Percentiles rank a stretch among this genome's conserved stretches.
phyloP scores from a whole-genome alignment of 176 grass and related monocot species.

The Musa itinerans region DNA sequence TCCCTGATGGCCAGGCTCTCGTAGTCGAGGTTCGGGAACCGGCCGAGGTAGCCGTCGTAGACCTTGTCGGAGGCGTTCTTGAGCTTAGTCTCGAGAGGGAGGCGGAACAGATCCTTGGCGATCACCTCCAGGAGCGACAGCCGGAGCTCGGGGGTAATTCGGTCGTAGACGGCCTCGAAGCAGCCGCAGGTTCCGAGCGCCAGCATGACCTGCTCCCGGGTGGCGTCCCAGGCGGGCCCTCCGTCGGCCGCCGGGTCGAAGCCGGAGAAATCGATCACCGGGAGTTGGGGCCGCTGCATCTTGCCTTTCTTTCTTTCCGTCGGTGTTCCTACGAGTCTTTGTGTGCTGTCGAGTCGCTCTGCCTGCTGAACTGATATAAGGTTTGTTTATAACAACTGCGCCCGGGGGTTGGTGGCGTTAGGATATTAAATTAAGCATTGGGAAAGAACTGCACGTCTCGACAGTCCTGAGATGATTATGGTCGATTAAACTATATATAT shows the following conservation, averaged over 20 bases:
- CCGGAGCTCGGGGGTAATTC: background rate
- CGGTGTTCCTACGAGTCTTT: too few relatives aligned
- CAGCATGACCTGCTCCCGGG: background rate
- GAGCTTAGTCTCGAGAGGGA: conserved; percentile 2
- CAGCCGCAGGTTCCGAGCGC: background rate
- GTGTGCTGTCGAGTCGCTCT: too few relatives aligned
- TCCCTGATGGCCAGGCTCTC: conserved; percentile 14
- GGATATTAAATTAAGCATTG: too few relatives aligned
- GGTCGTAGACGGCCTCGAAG: conserved; percentile 13
- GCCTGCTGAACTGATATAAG: too few relatives aligned
- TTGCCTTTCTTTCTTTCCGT: too few relatives aligned
- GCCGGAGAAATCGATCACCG: conserved; percentile 8
- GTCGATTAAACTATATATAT: too few relatives aligned
- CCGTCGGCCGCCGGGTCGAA: background rate
- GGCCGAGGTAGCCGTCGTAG: conserved; percentile 13
- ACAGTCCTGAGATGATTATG: too few relatives aligned
- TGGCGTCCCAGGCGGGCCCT: background rate
- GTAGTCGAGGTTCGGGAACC: background rate
- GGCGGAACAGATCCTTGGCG: conserved; percentile 4
- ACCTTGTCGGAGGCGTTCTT: background rate
- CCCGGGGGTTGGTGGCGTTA: too few relatives aligned
- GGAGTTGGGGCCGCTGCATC: background rate
- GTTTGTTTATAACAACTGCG: too few relatives aligned
- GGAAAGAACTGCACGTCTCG: too few relatives aligned
- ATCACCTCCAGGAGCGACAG: background rate